Evolutionary conservation across 1,284 basidiomycete genomes (phyloP).

Genomic region (Ceratobasidium sp.): DNA sequence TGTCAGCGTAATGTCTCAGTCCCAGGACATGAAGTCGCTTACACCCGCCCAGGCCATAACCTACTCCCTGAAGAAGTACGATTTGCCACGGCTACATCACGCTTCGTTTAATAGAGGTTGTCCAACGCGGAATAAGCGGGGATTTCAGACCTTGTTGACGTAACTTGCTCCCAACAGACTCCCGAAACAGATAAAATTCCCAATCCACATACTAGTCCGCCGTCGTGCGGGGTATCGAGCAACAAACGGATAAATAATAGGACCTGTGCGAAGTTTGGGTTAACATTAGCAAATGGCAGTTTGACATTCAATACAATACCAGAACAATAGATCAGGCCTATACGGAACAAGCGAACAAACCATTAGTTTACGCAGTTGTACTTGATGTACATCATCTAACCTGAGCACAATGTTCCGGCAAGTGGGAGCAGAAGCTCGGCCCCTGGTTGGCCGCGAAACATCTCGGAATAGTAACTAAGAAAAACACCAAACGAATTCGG

Average conservation of each 20-base stretch:
- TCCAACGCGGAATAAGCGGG: background rate
- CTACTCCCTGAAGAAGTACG: constrained; percentile 52
- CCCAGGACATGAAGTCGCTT: constrained; percentile 30
- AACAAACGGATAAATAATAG: constrained; percentile 45
- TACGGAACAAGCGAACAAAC: background rate
- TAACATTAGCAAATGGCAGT: background rate
- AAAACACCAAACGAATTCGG: constrained; percentile 51
- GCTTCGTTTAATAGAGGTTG: constrained; percentile 16
- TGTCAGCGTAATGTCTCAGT: background rate
- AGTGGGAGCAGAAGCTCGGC: constrained; percentile 50
- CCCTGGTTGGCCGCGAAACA: constrained; percentile 46
- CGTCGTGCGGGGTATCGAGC: constrained; percentile 49
- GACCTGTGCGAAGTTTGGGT: constrained; percentile 25
- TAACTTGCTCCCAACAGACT: constrained; percentile 53
- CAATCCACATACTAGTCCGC: constrained; percentile 49
- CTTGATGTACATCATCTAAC: constrained; percentile 34
- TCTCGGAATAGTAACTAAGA: constrained; percentile 49
- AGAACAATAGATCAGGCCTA: constrained; percentile 50
- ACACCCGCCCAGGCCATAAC: constrained; percentile 54
- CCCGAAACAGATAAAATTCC: constrained; percentile 47
- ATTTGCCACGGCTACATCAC: constrained; percentile 49
- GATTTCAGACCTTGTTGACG: constrained; percentile 47
- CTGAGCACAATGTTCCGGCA: constrained; percentile 49
- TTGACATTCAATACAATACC: constrained; percentile 45
- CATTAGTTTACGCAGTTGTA: background rate